A percentile compares a stretch with the other conserved stretches of the same genome.
Conservation (phyloP, 2,329 filamentous ascomycete genomes). For the Cercospora berteroae region DNA sequence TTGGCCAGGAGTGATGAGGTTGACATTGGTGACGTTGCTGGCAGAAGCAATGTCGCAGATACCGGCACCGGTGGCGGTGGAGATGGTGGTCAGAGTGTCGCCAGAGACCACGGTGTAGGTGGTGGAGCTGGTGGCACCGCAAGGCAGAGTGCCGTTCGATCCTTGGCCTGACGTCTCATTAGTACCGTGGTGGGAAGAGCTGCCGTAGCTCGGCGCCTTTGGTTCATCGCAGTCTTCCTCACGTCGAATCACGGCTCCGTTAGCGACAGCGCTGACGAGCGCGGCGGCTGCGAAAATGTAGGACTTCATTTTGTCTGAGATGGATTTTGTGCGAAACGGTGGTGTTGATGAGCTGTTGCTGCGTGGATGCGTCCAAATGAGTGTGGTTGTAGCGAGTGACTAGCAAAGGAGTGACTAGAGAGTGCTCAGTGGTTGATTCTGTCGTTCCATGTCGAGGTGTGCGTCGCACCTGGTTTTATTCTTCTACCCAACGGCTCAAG, state of each 20-base stretch:
- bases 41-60: constrained; percentile 30
- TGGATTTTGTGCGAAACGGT: background rate
- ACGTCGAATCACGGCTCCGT: constrained; percentile 10
- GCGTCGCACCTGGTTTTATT: constrained; percentile 9
- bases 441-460: background rate
- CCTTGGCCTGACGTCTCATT: background rate
- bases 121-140: constrained; percentile 21
- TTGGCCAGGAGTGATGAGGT: constrained; percentile 34
- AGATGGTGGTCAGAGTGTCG: constrained; percentile 28
- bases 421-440: background rate
- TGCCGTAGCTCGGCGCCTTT: background rate
- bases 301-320: constrained; percentile 10
- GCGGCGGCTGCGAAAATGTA: constrained; percentile 12
- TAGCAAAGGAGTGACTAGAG: constrained; percentile 1
- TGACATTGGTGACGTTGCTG: constrained; percentile 38
- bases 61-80: constrained; percentile 25
- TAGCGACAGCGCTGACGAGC: constrained; percentile 13
- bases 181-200: background rate
- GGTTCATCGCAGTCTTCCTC: constrained; percentile 9
- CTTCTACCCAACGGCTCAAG: constrained; percentile 5
- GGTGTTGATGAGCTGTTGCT: background rate
- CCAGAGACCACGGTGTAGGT: constrained; percentile 24
- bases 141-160: constrained; percentile 12
- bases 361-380: constrained; percentile 4
- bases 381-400: constrained; percentile 15